Percentiles rank a stretch among this genome's conserved stretches.
Conservation (phyloP, 2,329 filamentous ascomycete genomes). For the Colletotrichum sojae region DNA sequence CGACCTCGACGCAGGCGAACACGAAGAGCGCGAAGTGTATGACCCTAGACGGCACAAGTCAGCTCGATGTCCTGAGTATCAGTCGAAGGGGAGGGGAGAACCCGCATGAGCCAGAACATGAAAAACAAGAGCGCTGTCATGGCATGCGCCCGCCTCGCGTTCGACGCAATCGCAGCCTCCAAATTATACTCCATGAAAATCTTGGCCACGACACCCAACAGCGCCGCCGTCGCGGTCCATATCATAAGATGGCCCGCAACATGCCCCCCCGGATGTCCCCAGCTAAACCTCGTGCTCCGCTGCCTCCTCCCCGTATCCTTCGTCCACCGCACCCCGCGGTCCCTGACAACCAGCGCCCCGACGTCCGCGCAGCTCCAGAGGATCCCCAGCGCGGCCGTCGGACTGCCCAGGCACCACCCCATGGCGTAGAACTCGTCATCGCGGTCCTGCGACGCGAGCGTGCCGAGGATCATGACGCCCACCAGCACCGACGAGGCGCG, state of each 20-base stretch:
- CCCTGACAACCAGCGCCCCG: constrained; percentile 21
- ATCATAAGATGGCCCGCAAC: constrained; percentile 33
- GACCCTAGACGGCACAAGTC: constrained; percentile 1
- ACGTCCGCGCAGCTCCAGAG: constrained; percentile 33
- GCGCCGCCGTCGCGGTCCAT: constrained; percentile 25
- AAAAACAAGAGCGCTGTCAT: constrained; percentile 21
- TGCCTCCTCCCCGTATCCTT: constrained; percentile 3
- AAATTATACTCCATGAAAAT: constrained; percentile 2
- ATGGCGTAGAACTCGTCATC: background rate
- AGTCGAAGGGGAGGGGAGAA: background rate
- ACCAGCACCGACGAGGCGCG: constrained; percentile 32
- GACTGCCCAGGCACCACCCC: constrained; percentile 23
- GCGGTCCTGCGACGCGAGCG: constrained; percentile 6
- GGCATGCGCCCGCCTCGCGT: background rate
- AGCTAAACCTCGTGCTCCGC: constrained; percentile 30
- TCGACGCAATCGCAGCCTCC: background rate
- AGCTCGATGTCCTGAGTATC: too few species aligned
- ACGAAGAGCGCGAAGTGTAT: constrained; percentile 41
- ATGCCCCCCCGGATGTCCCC: constrained; percentile 18
- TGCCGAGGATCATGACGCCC: constrained; percentile 23
- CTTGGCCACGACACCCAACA: background rate
- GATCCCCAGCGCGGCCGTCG: constrained; percentile 19
- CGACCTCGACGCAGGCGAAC: constrained; percentile 38
- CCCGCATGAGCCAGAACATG: constrained; percentile 35
- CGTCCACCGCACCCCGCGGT: constrained; percentile 29